These are phyloP conservation scores for Bremia lactucae DNA, from an alignment of 352 stramenopile genomes.

Conservation along the genomic window DNA sequence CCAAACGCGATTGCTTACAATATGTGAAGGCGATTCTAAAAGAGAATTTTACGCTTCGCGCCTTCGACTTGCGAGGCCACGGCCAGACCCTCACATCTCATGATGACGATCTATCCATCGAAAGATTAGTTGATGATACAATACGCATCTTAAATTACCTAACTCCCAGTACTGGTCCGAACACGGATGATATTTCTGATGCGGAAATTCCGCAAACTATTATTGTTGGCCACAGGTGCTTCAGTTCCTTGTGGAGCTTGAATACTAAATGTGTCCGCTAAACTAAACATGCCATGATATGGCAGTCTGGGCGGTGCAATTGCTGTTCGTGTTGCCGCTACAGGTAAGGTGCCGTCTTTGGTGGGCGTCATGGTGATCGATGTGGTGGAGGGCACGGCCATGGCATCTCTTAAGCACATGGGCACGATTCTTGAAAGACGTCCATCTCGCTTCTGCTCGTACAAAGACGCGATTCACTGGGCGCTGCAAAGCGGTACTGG, in stretches of 20 bases:
- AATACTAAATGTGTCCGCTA: background rate
- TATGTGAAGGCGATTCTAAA: slow-evolving; percentile 53
- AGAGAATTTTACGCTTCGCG: slow-evolving; percentile 61
- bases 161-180: slow-evolving; percentile 21
- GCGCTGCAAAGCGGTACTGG: slow-evolving; percentile 63
- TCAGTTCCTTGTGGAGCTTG: background rate
- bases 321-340: slow-evolving; percentile 59
- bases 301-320: slow-evolving; percentile 73
- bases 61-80: slow-evolving; percentile 78
- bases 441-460: slow-evolving; percentile 51
- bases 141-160: slow-evolving; percentile 45
- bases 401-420: slow-evolving; percentile 83
- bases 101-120: slow-evolving; percentile 66
- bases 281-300: background rate
- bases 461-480: slow-evolving; percentile 73
- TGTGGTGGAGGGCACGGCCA: slow-evolving; percentile 80
- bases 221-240: slow-evolving; percentile 69
- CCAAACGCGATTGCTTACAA: background rate
- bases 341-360: slow-evolving; percentile 44
- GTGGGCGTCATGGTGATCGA: slow-evolving; percentile 83
- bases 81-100: slow-evolving; percentile 45
- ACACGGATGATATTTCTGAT: slow-evolving; percentile 6
- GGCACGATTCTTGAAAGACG: slow-evolving; percentile 60
- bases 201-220: slow-evolving; percentile 45
- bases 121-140: slow-evolving; percentile 60